Evolutionary conservation across 2,329 filamentous ascomycete genomes (phyloP).

Genomic region (Talaromyces atroroseus): DNA sequence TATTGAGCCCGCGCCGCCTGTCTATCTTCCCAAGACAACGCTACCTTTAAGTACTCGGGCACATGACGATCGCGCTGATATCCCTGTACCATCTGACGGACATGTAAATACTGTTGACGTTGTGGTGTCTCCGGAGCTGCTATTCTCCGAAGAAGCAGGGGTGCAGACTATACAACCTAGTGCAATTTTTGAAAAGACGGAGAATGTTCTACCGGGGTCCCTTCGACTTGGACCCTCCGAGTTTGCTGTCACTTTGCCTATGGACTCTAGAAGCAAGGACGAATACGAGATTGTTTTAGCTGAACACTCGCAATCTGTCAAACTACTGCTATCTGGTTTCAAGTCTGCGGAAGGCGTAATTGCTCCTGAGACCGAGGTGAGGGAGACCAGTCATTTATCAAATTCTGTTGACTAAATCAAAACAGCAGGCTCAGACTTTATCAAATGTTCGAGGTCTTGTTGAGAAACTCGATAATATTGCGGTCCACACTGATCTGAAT

Average conservation of each 20-base stretch:
- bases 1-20: slow-evolving; percentile 31
- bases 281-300: slow-evolving; percentile 34
- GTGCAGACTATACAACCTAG: slow-evolving; percentile 36
- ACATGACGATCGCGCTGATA: slow-evolving; percentile 21
- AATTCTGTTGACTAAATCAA: not conserved
- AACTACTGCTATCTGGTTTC: slow-evolving; percentile 23
- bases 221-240: slow-evolving; percentile 35
- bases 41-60: slow-evolving; percentile 33
- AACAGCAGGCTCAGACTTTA: slow-evolving; percentile 22
- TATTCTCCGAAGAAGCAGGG: slow-evolving; percentile 19
- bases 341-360: slow-evolving; percentile 14
- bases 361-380: slow-evolving; percentile 23
- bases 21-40: slow-evolving; percentile 24
- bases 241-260: slow-evolving; percentile 38
- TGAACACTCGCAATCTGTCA: slow-evolving; percentile 25
- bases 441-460: slow-evolving; percentile 31
- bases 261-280: slow-evolving; percentile 41
- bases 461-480: slow-evolving; percentile 36
- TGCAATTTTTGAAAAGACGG: slow-evolving; percentile 25
- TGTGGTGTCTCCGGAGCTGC: slow-evolving; percentile 24
- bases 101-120: slow-evolving; percentile 21
- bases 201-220: slow-evolving; percentile 26
- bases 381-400: not conserved
- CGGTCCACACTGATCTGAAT: slow-evolving; percentile 42
- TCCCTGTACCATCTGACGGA: slow-evolving; percentile 13